Percentiles rank a stretch among this genome's conserved stretches.
Conservation (phyloP, 352 stramenopile species). For the Globisporangium ultimum region DNA sequence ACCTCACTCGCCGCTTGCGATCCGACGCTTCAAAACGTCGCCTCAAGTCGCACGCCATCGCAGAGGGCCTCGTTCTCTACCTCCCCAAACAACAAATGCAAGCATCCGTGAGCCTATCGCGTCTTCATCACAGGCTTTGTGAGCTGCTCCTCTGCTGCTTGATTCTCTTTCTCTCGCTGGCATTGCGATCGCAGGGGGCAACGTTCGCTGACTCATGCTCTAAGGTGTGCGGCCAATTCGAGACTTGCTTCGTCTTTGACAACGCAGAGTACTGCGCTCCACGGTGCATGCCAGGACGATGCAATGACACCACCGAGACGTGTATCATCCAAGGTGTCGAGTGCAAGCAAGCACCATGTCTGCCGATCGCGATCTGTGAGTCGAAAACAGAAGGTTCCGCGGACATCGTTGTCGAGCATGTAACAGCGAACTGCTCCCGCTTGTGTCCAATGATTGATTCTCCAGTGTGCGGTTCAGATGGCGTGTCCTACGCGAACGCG, state of each 20-base stretch:
- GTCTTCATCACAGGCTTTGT: neutral
- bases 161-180: neutral
- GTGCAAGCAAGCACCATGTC: constrained; percentile 35
- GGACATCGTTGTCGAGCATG: neutral
- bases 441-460: constrained; percentile 34
- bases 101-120: neutral
- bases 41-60: no score
- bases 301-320: constrained; percentile 24
- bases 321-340: constrained; percentile 39
- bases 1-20: no score
- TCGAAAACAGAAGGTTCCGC: constrained; percentile 8
- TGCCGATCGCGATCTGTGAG: constrained; percentile 46
- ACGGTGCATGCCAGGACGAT: constrained; percentile 38
- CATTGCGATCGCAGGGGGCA: neutral
- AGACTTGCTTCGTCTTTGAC: constrained; percentile 45
- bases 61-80: no score
- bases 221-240: constrained; percentile 27
- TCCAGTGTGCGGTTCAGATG: constrained; percentile 44
- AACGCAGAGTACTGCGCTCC: constrained; percentile 38
- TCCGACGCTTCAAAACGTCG: no score
- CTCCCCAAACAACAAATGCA: neutral
- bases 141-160: neutral
- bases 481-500: constrained; percentile 42
- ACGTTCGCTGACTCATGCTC: constrained; percentile 9
- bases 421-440: constrained; percentile 20